These are phyloP conservation scores for Actinomortierella wolfii DNA, from an alignment of 371 early-diverging fungal genomes.

Conservation along the genomic window DNA sequence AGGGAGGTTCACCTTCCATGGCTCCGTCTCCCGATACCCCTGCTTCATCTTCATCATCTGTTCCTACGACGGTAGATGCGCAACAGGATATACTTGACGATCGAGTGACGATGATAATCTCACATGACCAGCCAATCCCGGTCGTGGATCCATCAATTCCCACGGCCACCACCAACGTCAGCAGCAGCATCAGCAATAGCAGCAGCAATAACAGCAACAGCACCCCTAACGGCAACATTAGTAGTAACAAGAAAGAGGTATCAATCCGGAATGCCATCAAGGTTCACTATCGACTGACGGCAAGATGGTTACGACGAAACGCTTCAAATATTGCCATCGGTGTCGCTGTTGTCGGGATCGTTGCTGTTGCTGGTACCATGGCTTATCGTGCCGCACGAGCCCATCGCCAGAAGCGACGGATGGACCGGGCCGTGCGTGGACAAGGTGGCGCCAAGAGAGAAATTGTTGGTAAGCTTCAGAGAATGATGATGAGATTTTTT, in stretches of 20 bases:
- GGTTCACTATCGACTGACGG: slow-evolving; percentile 21
- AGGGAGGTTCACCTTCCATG: no score
- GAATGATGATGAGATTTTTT: no score
- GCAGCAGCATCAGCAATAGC: no score
- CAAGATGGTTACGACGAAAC: slow-evolving; percentile 27
- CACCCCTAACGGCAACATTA: no score
- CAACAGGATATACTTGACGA: not conserved
- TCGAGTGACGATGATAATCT: no score
- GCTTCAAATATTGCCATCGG: slow-evolving; percentile 9
- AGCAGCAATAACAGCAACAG: no score
- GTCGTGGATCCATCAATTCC: no score
- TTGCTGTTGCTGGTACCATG: slow-evolving; percentile 15
- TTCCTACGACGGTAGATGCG: not conserved
- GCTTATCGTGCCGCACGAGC: slow-evolving; percentile 7
- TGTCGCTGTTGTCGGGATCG: slow-evolving; percentile 6
- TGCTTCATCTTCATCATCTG: not conserved
- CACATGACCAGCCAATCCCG: no score
- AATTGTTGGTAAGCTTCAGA: not conserved
- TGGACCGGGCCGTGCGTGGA: slow-evolving; percentile 11
- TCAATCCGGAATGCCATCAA: slow-evolving; percentile 18
- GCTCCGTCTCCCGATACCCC: not conserved
- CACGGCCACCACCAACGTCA: no score
- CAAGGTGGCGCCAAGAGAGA: slow-evolving; percentile 7
- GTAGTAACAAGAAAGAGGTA: not conserved
- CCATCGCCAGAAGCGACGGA: slow-evolving; percentile 12